Conservation (phyloP, 1,139 yeast species). For the Pneumocystis sp. region DNA sequence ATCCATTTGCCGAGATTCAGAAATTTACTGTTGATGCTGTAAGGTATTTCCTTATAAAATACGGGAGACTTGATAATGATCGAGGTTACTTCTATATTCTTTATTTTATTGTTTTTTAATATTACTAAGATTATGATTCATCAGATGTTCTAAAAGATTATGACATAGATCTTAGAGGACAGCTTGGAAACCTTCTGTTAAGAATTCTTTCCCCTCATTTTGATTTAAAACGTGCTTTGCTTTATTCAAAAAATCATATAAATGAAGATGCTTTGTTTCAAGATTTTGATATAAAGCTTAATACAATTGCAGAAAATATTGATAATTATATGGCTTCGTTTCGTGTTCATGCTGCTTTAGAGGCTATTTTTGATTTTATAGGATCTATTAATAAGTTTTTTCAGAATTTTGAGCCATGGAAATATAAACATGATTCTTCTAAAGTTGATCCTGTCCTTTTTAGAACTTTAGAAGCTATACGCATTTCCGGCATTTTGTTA, state of each 20-base stretch:
- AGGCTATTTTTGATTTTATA: not conserved
- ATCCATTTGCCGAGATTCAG: constrained; percentile 54
- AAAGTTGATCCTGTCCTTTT: not conserved
- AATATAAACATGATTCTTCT: not conserved
- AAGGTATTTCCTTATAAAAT: constrained; percentile 11
- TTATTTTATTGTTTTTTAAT: not conserved
- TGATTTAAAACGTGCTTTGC: not conserved
- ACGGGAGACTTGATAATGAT: constrained; percentile 11
- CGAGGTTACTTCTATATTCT: not conserved
- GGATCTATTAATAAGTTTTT: not conserved
- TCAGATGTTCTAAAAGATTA: not conserved
- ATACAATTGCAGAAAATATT: not conserved
- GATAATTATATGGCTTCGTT: not conserved
- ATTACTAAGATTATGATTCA: not conserved
- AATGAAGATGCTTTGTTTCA: not conserved
- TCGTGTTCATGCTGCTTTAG: not conserved
- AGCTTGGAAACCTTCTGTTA: not conserved
- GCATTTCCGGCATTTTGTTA: not conserved
- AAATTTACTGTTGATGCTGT: constrained; percentile 34
- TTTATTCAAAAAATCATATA: not conserved
- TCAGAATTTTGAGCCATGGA: constrained; percentile 1
- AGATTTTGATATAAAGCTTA: not conserved
- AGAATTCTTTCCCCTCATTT: not conserved
- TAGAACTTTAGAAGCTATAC: not conserved
- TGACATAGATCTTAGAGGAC: not conserved